These are phyloP conservation scores for Tilletia walkeri DNA, from an alignment of 1,284 basidiomycete species.

Conservation along the genomic window DNA sequence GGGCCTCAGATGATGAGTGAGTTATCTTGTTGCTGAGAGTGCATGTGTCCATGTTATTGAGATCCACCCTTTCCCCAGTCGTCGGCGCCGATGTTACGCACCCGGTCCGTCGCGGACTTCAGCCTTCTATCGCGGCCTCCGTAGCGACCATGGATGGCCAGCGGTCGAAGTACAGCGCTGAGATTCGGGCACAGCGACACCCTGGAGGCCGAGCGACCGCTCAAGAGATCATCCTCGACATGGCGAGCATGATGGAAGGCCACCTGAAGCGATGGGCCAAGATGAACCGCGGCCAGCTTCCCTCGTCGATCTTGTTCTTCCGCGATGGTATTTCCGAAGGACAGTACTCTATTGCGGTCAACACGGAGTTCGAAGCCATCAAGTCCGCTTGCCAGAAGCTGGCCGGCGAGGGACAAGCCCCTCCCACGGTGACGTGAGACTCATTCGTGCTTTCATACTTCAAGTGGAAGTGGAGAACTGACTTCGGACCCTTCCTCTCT, in stretches of 20 bases:
- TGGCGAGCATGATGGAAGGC: slow-evolving; percentile 34
- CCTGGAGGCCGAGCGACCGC: slow-evolving; percentile 29
- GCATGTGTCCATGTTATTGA: neutral
- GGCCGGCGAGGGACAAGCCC: slow-evolving; percentile 36
- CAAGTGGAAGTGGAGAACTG: neutral
- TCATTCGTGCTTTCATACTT: neutral
- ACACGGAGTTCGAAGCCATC: slow-evolving; percentile 57
- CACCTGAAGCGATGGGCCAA: slow-evolving; percentile 37
- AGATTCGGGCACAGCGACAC: slow-evolving; percentile 4
- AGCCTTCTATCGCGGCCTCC: slow-evolving; percentile 60
- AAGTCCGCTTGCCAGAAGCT: slow-evolving; percentile 31
- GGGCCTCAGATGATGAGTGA: slow-evolving; percentile 52
- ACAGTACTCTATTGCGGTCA: slow-evolving; percentile 58
- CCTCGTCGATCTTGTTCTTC: slow-evolving; percentile 58
- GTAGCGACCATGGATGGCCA: slow-evolving; percentile 57
- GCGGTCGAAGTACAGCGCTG: neutral
- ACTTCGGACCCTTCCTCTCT: neutral
- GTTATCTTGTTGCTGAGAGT: neutral
- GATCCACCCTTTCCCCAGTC: slow-evolving; percentile 29
- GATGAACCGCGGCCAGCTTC: slow-evolving; percentile 49
- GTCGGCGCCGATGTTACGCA: slow-evolving; percentile 57
- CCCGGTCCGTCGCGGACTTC: slow-evolving; percentile 43
- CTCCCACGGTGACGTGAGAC: slow-evolving; percentile 56
- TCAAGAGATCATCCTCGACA: slow-evolving; percentile 54
- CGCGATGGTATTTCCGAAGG: slow-evolving; percentile 61